A percentile compares a stretch with the other conserved stretches of the same genome.
phyloP scores from a whole-genome alignment of 495 filamentous ascomycete species.

The Cercophora samala region DNA sequence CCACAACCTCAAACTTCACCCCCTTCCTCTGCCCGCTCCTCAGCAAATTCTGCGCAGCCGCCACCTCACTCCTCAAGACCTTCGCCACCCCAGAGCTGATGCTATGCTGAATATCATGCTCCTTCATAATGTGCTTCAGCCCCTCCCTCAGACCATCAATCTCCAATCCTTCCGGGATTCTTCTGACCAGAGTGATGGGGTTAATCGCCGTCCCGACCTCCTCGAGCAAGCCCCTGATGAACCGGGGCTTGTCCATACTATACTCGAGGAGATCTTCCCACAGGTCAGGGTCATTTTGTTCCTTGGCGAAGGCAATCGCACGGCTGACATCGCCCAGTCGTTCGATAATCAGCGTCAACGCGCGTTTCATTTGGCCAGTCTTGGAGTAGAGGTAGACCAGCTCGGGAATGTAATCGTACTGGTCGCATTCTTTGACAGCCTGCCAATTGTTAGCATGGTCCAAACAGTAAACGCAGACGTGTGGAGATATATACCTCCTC shows the following conservation, averaged over 20 bases:
- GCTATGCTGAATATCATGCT: conserved; percentile 87
- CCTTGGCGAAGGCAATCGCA: conserved; percentile 90
- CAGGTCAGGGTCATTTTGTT: conserved; percentile 81
- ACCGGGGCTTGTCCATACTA: conserved; percentile 91
- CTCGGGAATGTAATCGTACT: conserved; percentile 74
- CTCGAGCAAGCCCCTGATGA: conserved; percentile 88
- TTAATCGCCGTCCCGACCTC: conserved; percentile 91
- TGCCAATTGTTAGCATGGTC: conserved; percentile 25
- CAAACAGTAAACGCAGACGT: neutral
- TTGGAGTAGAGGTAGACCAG: conserved; percentile 92
- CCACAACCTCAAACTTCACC: conserved; percentile 76
- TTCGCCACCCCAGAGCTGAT: conserved; percentile 87
- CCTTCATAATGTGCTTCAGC: conserved; percentile 78
- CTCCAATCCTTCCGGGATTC: conserved; percentile 87
- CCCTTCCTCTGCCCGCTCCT: conserved; percentile 73
- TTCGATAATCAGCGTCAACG: conserved; percentile 86
- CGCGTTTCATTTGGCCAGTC: conserved; percentile 86
- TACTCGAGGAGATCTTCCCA: conserved; percentile 96
- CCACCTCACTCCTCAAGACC: conserved; percentile 84
- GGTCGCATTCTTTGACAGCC: conserved; percentile 76
- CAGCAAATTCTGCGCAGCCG: conserved; percentile 71
- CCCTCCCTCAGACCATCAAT: conserved; percentile 86
- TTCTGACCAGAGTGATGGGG: conserved; percentile 80
- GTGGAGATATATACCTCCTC: conserved; percentile 48
- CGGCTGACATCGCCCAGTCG: conserved; percentile 81